A percentile compares a stretch with the other conserved stretches of the same genome.
These are phyloP conservation scores for Colletotrichum graminicola DNA, from an alignment of 2,329 filamentous ascomycete genomes.

Conservation along the genomic window DNA sequence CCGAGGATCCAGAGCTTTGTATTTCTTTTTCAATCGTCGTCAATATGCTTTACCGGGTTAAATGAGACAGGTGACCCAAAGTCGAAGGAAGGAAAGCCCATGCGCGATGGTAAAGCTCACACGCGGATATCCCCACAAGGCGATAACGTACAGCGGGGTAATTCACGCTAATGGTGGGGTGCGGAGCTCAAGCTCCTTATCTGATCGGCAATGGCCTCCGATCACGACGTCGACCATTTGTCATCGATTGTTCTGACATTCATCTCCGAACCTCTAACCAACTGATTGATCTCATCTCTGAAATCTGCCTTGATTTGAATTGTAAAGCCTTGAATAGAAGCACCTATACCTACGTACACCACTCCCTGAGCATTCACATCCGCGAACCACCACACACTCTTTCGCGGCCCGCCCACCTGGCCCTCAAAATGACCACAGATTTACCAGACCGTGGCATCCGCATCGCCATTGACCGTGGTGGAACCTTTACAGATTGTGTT, in stretches of 20 bases:
- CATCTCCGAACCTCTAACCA: not conserved
- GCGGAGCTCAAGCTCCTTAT: constrained; percentile 36
- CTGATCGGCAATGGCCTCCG: constrained; percentile 29
- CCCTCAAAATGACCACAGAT: constrained; percentile 51
- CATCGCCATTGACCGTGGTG: constrained; percentile 84
- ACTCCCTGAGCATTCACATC: not conserved
- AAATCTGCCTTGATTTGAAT: not conserved
- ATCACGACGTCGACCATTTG: constrained; percentile 19
- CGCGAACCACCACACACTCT: not conserved
- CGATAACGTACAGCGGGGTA: constrained; percentile 34
- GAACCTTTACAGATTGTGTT: constrained; percentile 93
- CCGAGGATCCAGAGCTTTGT: not conserved
- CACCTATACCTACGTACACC: not conserved
- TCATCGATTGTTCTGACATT: constrained; percentile 26
- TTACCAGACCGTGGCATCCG: constrained; percentile 70
- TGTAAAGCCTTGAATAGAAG: not conserved
- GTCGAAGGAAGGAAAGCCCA: not conserved
- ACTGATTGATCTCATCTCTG: not conserved
- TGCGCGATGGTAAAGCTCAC: not conserved
- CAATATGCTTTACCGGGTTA: not conserved
- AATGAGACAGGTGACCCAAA: not conserved
- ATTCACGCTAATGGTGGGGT: constrained; percentile 37
- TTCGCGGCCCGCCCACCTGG: not conserved
- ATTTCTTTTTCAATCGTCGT: not conserved
- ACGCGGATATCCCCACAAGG: not conserved